Evolutionary conservation across 352 stramenopile species (phyloP), one percentile per base, ranked within the genome.

Genomic region (Phytopythium ostracodes): DNA sequence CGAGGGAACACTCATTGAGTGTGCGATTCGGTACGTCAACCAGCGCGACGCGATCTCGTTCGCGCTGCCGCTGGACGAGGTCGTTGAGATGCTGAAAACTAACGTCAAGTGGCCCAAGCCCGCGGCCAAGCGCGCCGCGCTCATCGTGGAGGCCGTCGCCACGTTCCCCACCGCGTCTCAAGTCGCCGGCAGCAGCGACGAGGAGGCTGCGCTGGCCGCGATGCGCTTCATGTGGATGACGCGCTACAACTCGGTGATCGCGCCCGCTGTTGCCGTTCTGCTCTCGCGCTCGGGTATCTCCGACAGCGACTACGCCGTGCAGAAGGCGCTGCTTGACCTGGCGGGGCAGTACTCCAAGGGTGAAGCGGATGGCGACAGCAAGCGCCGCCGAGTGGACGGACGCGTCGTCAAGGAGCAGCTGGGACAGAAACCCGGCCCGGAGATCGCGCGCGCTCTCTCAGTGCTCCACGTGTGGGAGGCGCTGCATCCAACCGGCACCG

Each of bases 41-140:
- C 56, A 53, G 20, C 70, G 67, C 0, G 75, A 82, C 0, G 22
- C 54, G n/a, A 63, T 75, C 22, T 46, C 65, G 4, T 55, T 56
- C 25, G 24, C 54, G 14, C 55, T 88, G 14, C 68, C 75, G 33
- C 66, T 63, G 1, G 73, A 71, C 27, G 71, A 83, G 49, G 72
- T 89, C 51, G 70, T 89, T 36, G 82, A 91, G 60, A 73, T 89
- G 74, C 75, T 91, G 27, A 91, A 91, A 66, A 68, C 72, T 51
- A 84, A 88, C 54, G 78, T 91, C 33, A 91, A 91, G 58, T 89
- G 79, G 79, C 74, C 82, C 15, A 89, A 89, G 51, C 76, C 79
- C 1, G 76, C 72, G 40, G 79, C 79, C 56, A 91, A 91, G 67
- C 77, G 79, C 12, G 75, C 87, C 44, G 78, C 77, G 31, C 62